Base-by-base conservation (phyloP, 495 filamentous ascomycete species). In the Melanomma pulvis-pyrius region DNA sequence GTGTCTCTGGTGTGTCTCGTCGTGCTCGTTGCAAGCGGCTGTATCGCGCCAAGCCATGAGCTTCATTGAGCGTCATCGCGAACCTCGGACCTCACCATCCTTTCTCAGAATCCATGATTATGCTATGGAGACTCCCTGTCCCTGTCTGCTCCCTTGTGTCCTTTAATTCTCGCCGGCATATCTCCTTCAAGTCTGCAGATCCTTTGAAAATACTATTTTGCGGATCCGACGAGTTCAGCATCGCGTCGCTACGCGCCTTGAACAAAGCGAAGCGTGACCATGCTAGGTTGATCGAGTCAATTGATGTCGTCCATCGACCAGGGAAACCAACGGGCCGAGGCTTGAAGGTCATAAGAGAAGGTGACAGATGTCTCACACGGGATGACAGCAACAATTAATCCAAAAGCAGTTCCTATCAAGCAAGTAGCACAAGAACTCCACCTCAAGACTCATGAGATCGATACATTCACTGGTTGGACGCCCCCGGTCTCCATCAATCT, bases 191-290 rank as follows among this genome's bases (percentile, higher is more conserved):
- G 32, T 2, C 44, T 29, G 50, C 44, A 28, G 83, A 87, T 26
- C 92, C 92, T 1, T 82, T 98, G 28, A 84, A 88, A n/a, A 91
- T 98, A 53, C 85, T 98, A 19, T 98, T 97, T 78, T 98, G 92
- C 75, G 94, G 94, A 26, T 96, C 96, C 12, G 94, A 98, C 73
- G 82, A 89, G 6, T 96, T 97, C 77, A 97, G 93, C 77, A 88
- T 88, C 72, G 84, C 84, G 36, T 92, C 92, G 1, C 82, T 98
- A 51, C 79, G 80, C 53, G 90, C 89, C 22, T 79, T 98, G 49
- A 77, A 90, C 71, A 69, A 73, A 1, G 87, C 92, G 71, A 81
- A 86, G 50, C 30, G 78, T 22, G 69, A 75, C 17, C 77, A 86
- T 26, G 79, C 83, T 2, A 74, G 79, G 13, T 77, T 86, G 2